Percentiles rank a stretch among this genome's conserved stretches.
Conservation (phyloP, 495 filamentous ascomycete genomes). For the Lineolata rhizophorae region DNA sequence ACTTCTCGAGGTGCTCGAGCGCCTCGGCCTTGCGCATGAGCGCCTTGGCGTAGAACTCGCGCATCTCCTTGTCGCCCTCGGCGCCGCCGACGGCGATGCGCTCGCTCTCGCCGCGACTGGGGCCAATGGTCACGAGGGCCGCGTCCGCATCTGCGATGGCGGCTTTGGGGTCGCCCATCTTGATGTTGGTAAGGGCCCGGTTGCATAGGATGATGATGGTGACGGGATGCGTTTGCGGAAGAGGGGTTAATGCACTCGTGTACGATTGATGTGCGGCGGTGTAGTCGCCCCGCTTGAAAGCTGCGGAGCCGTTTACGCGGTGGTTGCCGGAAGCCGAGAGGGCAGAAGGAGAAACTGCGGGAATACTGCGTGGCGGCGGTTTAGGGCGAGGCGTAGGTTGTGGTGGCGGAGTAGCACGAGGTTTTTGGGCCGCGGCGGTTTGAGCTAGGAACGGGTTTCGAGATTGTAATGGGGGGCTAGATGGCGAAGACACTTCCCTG, state of each 20-base stretch:
- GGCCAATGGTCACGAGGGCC: constrained; percentile 61
- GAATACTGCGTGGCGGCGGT: constrained; percentile 40
- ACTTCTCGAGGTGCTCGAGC: constrained; percentile 85
- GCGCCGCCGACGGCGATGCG: constrained; percentile 40
- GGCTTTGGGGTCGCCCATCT: constrained; percentile 71
- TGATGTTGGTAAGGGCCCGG: constrained; percentile 70
- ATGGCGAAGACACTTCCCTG: constrained; percentile 2
- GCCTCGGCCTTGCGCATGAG: constrained; percentile 88
- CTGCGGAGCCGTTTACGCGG: constrained; percentile 55
- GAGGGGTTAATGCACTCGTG: constrained; percentile 43
- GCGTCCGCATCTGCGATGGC: constrained; percentile 65
- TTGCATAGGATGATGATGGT: constrained; percentile 76
- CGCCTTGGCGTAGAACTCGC: constrained; percentile 77
- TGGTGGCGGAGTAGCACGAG: constrained; percentile 6
- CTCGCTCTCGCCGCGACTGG: constrained; percentile 55
- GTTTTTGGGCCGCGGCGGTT: constrained; percentile 3
- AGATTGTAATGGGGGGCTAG: constrained; percentile 11
- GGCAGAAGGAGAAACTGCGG: constrained; percentile 39
- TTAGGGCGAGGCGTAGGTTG: constrained; percentile 17
- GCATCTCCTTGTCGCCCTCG: constrained; percentile 65
- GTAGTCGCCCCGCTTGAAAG: constrained; percentile 90
- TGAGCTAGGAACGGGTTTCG: constrained; percentile 9
- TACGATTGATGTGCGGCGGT: constrained; percentile 66
- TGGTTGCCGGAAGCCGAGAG: constrained; percentile 52
- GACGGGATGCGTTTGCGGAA: constrained; percentile 68